Percentiles rank a stretch among this genome's conserved stretches.
Evolutionary conservation across 2,329 filamentous ascomycete genomes (phyloP).

Genomic region (Penicillium italicum): DNA sequence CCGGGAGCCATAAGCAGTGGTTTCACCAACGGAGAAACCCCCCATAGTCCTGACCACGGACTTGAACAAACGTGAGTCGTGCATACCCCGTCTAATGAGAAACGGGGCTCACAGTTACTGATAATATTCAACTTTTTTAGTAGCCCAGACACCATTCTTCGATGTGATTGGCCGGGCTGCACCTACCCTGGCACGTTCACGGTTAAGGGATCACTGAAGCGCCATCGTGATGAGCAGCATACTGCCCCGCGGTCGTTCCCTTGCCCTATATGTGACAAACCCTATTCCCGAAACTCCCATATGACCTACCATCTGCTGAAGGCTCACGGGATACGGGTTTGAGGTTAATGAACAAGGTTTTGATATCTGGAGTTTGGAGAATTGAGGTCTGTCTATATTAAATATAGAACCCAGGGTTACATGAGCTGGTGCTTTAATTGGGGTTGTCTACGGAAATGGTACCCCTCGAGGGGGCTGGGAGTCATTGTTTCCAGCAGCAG

Average conservation of each 20-base stretch:
- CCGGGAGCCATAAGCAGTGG: neutral
- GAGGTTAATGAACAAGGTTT: neutral
- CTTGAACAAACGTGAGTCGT: neutral
- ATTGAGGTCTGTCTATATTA: neutral
- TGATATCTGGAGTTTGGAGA: neutral
- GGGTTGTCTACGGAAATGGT: neutral
- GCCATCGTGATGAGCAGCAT: neutral
- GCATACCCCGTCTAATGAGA: neutral
- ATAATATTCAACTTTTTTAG: neutral
- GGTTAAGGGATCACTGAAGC: neutral
- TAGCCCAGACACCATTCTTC: neutral
- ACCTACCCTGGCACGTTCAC: neutral
- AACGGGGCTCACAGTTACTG: neutral
- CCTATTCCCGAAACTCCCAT: neutral
- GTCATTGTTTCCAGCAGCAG: neutral
- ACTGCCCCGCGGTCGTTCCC: neutral
- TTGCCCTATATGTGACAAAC: neutral
- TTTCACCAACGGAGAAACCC: neutral
- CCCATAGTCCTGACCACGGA: neutral
- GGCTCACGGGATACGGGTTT: neutral
- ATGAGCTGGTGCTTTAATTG: neutral
- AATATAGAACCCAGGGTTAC: neutral
- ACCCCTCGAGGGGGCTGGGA: neutral
- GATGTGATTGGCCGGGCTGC: neutral
- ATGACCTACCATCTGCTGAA: neutral